Base-by-base conservation (phyloP, 2,329 filamentous ascomycete species). In the Ceratocystis cubensis region DNA sequence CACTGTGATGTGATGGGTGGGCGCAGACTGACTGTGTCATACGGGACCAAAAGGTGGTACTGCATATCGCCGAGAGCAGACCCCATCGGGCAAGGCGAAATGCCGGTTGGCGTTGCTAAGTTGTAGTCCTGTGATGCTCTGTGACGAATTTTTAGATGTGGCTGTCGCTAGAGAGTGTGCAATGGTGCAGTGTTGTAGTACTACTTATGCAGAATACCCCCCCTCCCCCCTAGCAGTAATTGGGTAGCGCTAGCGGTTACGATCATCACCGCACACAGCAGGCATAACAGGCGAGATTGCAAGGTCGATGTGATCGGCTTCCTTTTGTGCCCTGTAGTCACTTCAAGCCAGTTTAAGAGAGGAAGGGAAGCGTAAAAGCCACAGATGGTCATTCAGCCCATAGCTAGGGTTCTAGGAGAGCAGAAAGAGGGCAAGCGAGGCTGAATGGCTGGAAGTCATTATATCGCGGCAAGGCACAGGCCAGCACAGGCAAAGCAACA, bases 301-400 rank as follows among this genome's bases (percentile, higher is more conserved):
- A n/a, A 59, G 8, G 28, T 33, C 15, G 56, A 59, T 59, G 30
- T 59, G 56, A 59, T 59, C 56, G 7, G 56, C 56, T 59, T 37
- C 28, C 30, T 59, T 13, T 59, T 59, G 56, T 59, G 28, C 56
- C 56, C 56, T 59, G 56, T 59, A 20, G 17, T 8, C 15, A 30
- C 13, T 10, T 5, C 3, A 2, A 5, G 28, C 1, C 5, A 13
- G 56, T 33, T 25, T 8, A 10, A 59, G 17, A 20, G 20, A 30
- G 56, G 33, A 59, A 59, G 17, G 15, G 56, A 59, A 37, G 7
- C 25, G 17, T n/a, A 20, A 59, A 59, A 20, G 56, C 10, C 20
- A 28, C 4, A 1, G 28, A 25, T 59, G 53, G 28, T 57, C 53
- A 57, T 57, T 57, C 53, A 57, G 53, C 53, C 33, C 28, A 30